Percentiles rank a stretch among this genome's conserved stretches.
phyloP scores from a whole-genome alignment of 441 rosid species.

The Pelargonium citronellum region DNA sequence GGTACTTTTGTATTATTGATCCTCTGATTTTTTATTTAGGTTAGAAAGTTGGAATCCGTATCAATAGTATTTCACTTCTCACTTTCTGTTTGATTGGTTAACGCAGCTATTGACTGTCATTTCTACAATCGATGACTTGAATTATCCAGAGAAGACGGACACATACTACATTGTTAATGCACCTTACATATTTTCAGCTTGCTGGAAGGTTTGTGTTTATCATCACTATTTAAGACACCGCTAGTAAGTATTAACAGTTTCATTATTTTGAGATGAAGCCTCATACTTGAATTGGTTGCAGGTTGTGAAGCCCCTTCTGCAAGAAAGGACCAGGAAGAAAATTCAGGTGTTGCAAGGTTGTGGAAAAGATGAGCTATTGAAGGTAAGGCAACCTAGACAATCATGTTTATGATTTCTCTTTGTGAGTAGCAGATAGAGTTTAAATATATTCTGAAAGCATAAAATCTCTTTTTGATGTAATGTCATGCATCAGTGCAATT shows the following conservation, averaged over 20 bases:
- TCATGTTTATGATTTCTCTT: background rate
- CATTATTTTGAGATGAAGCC: background rate
- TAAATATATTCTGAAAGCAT: no score
- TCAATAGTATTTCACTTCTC: background rate
- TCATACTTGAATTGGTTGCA: conserved; percentile 20
- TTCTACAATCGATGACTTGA: conserved; percentile 61
- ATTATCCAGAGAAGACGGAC: conserved; percentile 70
- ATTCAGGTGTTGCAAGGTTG: conserved; percentile 59
- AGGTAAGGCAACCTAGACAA: conserved; percentile 38
- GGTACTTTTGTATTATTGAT: conserved; percentile 26
- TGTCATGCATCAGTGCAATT: no score
- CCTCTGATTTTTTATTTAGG: background rate
- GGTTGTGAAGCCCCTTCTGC: conserved; percentile 65
- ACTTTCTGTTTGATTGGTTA: background rate
- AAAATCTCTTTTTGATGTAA: no score
- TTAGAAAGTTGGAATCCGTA: background rate
- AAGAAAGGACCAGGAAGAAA: conserved; percentile 65
- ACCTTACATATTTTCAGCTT: conserved; percentile 70
- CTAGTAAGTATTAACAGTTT: no score
- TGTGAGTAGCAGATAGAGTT: no score
- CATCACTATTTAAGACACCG: conserved; percentile 65
- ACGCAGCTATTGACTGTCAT: conserved; percentile 54
- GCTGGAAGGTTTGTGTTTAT: conserved; percentile 74
- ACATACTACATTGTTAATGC: conserved; percentile 63
- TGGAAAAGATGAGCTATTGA: conserved; percentile 55